phyloP scores from a whole-genome alignment of 371 early-diverging fungal species.

The Fennellomyces sp. region DNA sequence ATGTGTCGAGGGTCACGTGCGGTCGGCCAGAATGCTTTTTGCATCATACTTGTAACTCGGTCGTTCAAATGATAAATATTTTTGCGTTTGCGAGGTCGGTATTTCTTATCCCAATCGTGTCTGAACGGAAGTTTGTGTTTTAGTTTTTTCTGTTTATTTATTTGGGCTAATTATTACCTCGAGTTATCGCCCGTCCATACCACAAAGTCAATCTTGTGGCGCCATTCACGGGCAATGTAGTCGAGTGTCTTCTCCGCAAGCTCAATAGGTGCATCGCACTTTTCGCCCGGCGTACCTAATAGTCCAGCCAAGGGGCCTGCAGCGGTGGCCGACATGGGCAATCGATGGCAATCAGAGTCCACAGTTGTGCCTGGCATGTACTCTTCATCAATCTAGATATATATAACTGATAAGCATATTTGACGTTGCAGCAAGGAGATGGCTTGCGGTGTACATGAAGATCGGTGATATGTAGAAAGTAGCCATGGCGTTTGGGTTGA shows the following conservation, averaged over 20 bases:
- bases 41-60: constrained; percentile 34
- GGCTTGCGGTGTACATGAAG: constrained; percentile 56
- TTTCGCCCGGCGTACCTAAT: constrained; percentile 56
- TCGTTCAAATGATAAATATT: constrained; percentile 60
- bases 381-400: constrained; percentile 42
- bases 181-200: constrained; percentile 75
- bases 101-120: constrained; percentile 75
- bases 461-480: constrained; percentile 80
- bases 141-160: constrained; percentile 41
- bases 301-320: constrained; percentile 31
- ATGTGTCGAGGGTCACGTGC: constrained; percentile 24
- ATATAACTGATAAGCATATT: background rate
- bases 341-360: constrained; percentile 56
- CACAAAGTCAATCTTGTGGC: constrained; percentile 72
- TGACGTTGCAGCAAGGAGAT: background rate
- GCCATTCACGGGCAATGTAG: constrained; percentile 62
- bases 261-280: constrained; percentile 27
- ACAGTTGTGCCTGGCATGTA: constrained; percentile 51
- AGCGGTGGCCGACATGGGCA: background rate
- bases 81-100: constrained; percentile 50
- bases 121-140: constrained; percentile 16
- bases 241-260: constrained; percentile 72
- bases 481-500: constrained; percentile 33
- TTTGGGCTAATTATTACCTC: constrained; percentile 61
- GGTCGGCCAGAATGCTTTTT: constrained; percentile 35